These are phyloP conservation scores for Russula compacta DNA, from an alignment of 768 basidiomycete species.

Conservation along the genomic window DNA sequence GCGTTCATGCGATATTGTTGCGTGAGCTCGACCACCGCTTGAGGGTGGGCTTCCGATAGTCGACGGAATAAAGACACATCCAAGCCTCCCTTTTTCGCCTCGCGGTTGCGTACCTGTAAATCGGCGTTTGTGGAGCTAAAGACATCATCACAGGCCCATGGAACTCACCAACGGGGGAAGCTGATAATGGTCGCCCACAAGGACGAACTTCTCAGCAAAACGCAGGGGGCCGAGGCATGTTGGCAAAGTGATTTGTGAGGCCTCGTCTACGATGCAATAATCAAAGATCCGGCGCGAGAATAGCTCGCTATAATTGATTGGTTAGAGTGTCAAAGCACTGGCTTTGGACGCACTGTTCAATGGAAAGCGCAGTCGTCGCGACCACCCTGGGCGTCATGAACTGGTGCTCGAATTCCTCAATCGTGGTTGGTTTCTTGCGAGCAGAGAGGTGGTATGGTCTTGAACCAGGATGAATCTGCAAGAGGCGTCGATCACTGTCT, in stretches of 20 bases:
- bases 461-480: constrained; percentile 76
- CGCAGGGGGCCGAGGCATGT: constrained; percentile 91
- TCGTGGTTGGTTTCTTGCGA: constrained; percentile 45
- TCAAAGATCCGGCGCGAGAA: constrained; percentile 84
- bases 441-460: constrained; percentile 60
- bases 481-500: neutral
- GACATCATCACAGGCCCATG: neutral
- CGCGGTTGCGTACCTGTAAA: constrained; percentile 67
- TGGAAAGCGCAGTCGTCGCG: constrained; percentile 88
- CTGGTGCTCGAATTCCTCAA: constrained; percentile 78
- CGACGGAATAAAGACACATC: constrained; percentile 86
- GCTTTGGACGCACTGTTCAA: constrained; percentile 71
- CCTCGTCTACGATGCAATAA: constrained; percentile 97
- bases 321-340: neutral
- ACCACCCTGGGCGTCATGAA: constrained; percentile 87
- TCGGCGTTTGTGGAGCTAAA: neutral
- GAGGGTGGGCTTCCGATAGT: constrained; percentile 79
- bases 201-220: constrained; percentile 82
- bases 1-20: constrained; percentile 96
- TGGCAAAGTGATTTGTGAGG: constrained; percentile 93
- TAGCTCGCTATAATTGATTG: constrained; percentile 47
- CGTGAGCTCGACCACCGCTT: constrained; percentile 75
- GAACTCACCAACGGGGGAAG: constrained; percentile 78
- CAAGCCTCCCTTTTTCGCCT: constrained; percentile 76
- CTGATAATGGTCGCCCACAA: constrained; percentile 97